Evolutionary conservation across 805 yeast genomes (phyloP).

Genomic region (Wickerhamia fluorescens): DNA sequence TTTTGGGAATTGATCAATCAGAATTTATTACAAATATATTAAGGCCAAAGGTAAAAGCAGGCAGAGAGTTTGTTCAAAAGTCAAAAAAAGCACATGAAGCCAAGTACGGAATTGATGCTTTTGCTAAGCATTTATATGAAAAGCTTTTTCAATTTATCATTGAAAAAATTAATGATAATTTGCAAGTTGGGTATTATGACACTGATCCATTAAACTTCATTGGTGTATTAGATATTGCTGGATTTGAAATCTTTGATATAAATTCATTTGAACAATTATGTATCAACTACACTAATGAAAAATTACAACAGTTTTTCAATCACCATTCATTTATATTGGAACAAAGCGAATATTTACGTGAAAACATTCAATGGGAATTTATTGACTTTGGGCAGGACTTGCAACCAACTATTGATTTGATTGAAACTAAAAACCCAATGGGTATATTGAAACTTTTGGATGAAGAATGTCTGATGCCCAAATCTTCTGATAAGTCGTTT

Average conservation of each 20-base stretch:
- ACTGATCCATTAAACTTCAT: constrained; percentile 32
- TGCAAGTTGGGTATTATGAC: constrained; percentile 28
- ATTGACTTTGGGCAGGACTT: constrained; percentile 93
- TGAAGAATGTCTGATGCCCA: constrained; percentile 94
- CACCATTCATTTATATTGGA: constrained; percentile 56
- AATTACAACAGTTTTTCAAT: constrained; percentile 54
- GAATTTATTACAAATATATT: constrained; percentile 53
- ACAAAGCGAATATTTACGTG: constrained; percentile 53
- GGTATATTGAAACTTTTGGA: constrained; percentile 83
- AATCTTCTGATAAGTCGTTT: constrained; percentile 75
- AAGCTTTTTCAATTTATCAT: constrained; percentile 74
- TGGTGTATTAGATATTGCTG: constrained; percentile 57
- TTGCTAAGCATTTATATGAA: constrained; percentile 83
- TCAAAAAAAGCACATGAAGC: constrained; percentile 77
- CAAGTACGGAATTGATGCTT: constrained; percentile 72
- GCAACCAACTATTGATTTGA: constrained; percentile 89
- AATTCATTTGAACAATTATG: constrained; percentile 57
- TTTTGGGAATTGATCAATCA: constrained; percentile 56
- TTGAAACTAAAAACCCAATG: constrained; percentile 67
- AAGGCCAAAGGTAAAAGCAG: constrained; percentile 84
- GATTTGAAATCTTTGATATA: constrained; percentile 51
- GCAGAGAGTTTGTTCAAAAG: constrained; percentile 77
- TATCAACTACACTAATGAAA: constrained; percentile 55
- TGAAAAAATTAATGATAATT: constrained; percentile 61
- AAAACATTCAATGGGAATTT: constrained; percentile 60